Evolutionary conservation across 2,329 filamentous ascomycete genomes (phyloP).

Genomic region (Parastagonospora nodorum): DNA sequence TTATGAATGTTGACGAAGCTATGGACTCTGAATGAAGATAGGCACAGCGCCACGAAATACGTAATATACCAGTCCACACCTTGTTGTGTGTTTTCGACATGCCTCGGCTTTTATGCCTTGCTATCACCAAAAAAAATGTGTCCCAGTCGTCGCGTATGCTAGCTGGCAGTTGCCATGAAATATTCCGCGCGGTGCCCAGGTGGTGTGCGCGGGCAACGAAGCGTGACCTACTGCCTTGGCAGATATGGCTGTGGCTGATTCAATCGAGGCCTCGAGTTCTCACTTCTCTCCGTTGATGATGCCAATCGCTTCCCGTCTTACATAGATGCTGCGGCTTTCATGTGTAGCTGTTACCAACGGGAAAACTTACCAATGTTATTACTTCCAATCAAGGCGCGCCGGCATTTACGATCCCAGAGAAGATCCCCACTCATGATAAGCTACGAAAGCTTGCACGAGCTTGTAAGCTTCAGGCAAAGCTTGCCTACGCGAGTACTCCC

Average conservation of each 20-base stretch:
- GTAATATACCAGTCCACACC: no score
- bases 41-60: conserved; percentile 9
- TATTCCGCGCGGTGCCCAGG: no score
- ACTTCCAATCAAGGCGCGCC: no score
- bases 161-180: no score
- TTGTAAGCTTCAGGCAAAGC: conserved; percentile 2
- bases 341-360: no score
- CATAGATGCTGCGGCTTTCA: no score
- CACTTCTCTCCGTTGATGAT: no score
- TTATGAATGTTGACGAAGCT: conserved; percentile 33
- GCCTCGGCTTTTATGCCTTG: no score
- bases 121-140: neutral
- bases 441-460: conserved; percentile 23
- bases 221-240: neutral
- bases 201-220: neutral
- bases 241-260: neutral
- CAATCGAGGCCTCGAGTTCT: no score
- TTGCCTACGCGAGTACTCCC: conserved; percentile 1
- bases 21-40: conserved; percentile 22
- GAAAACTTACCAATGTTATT: no score
- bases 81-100: neutral
- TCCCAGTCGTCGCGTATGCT: no score
- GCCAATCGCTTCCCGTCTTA: no score
- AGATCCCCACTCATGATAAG: conserved; percentile 13
- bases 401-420: neutral